Evolutionary conservation across 768 basidiomycete species (phyloP).

Genomic region (Tricholoma furcatifolium): DNA sequence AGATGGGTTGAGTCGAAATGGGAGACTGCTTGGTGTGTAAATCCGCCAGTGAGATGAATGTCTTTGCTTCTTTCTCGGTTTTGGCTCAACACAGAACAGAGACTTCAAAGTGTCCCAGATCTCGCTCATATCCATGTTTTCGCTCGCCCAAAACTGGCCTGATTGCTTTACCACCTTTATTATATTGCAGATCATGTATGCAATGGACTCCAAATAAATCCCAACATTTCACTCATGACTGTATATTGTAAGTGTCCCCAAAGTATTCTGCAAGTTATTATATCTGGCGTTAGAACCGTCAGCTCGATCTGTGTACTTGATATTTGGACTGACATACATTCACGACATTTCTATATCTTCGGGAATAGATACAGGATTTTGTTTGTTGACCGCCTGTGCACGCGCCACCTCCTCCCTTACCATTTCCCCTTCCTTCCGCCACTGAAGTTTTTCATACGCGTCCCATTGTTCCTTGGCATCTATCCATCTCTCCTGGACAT

Average conservation of each 20-base stretch:
- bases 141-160: slow-evolving; percentile 48
- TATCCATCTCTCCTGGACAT: slow-evolving; percentile 95
- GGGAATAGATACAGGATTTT: slow-evolving; percentile 18
- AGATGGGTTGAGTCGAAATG: slow-evolving; percentile 71
- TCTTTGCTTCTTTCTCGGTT: slow-evolving; percentile 1
- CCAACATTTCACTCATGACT: too few relatives aligned
- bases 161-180: too few relatives aligned
- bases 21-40: slow-evolving; percentile 93
- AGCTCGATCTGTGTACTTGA: too few relatives aligned
- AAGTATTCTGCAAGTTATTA: too few relatives aligned
- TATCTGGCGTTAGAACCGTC: too few relatives aligned
- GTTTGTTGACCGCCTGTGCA: slow-evolving; percentile 28
- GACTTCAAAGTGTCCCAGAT: slow-evolving; percentile 78
- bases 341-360: slow-evolving; percentile 15
- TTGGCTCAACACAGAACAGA: slow-evolving; percentile 36
- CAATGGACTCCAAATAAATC: too few relatives aligned
- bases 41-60: slow-evolving; percentile 69
- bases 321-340: too few relatives aligned
- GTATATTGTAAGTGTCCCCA: too few relatives aligned
- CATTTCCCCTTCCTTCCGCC: slow-evolving; percentile 72
- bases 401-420: slow-evolving; percentile 43
- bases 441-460: slow-evolving; percentile 72
- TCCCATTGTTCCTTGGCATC: slow-evolving; percentile 83
- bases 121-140: slow-evolving; percentile 87
- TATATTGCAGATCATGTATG: too few relatives aligned